These are phyloP conservation scores for Phytopythium oedochilum DNA, from an alignment of 352 stramenopile genomes.

Conservation along the genomic window DNA sequence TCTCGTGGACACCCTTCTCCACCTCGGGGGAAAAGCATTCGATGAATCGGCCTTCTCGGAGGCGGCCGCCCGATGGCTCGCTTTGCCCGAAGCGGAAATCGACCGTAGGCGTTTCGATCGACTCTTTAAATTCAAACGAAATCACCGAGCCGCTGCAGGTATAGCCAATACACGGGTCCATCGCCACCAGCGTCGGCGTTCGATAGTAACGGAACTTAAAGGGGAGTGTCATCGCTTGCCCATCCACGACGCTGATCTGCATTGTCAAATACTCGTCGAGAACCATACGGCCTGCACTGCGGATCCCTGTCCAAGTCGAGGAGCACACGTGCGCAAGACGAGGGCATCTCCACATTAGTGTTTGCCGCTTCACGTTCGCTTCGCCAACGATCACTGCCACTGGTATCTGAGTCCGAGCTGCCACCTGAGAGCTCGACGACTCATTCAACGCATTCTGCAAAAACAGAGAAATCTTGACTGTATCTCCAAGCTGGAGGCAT, in stretches of 20 bases:
- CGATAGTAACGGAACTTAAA: conserved; percentile 61
- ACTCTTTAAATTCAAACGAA: conserved; percentile 58
- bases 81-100: conserved; percentile 55
- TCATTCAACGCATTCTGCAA: conserved; percentile 14
- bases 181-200: conserved; percentile 34
- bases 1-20: conserved; percentile 25
- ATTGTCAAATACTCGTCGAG: conserved; percentile 33
- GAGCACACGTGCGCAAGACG: conserved; percentile 19
- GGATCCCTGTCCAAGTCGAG: conserved; percentile 6
- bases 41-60: conserved; percentile 39
- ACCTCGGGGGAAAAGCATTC: conserved; percentile 65
- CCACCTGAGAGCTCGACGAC: conserved; percentile 4
- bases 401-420: conserved; percentile 8
- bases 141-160: conserved; percentile 57
- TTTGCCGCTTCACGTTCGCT: conserved; percentile 39
- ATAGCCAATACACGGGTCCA: conserved; percentile 53
- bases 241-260: conserved; percentile 53
- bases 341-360: conserved; percentile 45
- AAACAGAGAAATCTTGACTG: conserved; percentile 41
- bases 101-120: conserved; percentile 49
- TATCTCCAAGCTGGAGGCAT: conserved; percentile 27
- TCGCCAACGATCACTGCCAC: conserved; percentile 23
- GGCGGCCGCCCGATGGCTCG: conserved; percentile 21
- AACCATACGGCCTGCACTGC: conserved; percentile 28
- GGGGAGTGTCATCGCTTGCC: conserved; percentile 37